Conservation (phyloP, 352 stramenopile genomes). For the Peronospora tabacina region DNA sequence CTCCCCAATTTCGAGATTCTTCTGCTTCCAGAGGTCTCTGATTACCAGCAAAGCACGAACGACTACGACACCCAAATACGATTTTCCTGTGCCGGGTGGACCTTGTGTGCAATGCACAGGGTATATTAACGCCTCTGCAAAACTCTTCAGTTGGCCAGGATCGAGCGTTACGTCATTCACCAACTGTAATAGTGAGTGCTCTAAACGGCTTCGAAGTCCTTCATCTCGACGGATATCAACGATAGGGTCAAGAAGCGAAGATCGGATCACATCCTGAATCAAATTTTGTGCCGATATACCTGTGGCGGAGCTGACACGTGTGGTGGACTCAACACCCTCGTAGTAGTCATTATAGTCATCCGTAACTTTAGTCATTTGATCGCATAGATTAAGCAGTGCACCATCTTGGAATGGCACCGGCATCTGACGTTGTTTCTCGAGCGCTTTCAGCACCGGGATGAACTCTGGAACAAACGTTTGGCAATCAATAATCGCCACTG, state of each 20-base stretch:
- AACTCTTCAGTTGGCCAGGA: conserved; percentile 62
- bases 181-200: conserved; percentile 32
- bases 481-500: conserved; percentile 80
- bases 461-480: conserved; percentile 85
- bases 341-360: conserved; percentile 1
- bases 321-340: neutral
- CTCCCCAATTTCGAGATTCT: conserved; percentile 52
- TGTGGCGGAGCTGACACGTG: neutral
- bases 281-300: neutral
- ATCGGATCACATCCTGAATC: conserved; percentile 43
- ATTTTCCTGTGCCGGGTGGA: conserved; percentile 84
- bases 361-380: neutral
- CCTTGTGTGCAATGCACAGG: conserved; percentile 86
- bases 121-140: conserved; percentile 60
- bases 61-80: conserved; percentile 82
- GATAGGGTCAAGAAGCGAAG: conserved; percentile 64
- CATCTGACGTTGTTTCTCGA: conserved; percentile 69
- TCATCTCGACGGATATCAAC: conserved; percentile 69
- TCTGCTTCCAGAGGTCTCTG: conserved; percentile 59
- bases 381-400: conserved; percentile 56
- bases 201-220: conserved; percentile 28
- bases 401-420: conserved; percentile 70
- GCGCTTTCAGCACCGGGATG: conserved; percentile 70
- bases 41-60: conserved; percentile 73
- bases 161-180: conserved; percentile 54